These are phyloP conservation scores for Lasiosphaeria hispida DNA, from an alignment of 495 filamentous ascomycete species.

Conservation along the genomic window DNA sequence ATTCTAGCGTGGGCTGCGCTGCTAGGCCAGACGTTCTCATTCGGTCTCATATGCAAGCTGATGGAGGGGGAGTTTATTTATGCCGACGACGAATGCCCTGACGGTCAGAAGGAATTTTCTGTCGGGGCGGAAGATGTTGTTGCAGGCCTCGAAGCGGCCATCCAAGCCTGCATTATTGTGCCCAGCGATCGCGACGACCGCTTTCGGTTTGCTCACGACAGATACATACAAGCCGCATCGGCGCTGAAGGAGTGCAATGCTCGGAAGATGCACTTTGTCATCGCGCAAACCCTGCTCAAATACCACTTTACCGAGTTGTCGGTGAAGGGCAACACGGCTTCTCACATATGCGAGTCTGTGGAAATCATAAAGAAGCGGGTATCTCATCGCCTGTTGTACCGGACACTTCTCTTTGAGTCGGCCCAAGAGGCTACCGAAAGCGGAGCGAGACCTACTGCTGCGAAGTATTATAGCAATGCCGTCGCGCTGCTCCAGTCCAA, in stretches of 20 bases:
- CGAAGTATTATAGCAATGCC: slow-evolving; percentile 73
- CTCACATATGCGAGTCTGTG: slow-evolving; percentile 71
- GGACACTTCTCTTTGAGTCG: slow-evolving; percentile 71
- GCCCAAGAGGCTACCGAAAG: slow-evolving; percentile 74
- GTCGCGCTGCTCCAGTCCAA: slow-evolving; percentile 73
- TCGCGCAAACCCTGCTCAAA: slow-evolving; percentile 74
- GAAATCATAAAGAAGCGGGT: slow-evolving; percentile 68
- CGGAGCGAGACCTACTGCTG: slow-evolving; percentile 73
- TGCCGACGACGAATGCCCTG: slow-evolving; percentile 36
- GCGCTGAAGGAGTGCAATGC: slow-evolving; percentile 65
- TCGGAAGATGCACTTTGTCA: slow-evolving; percentile 81
- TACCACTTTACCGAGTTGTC: slow-evolving; percentile 58
- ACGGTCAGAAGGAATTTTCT: slow-evolving; percentile 17
- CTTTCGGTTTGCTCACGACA: slow-evolving; percentile 76
- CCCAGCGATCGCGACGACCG: slow-evolving; percentile 74
- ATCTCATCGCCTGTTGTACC: slow-evolving; percentile 57
- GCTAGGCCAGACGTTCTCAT: slow-evolving; percentile 75
- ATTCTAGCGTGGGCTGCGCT: slow-evolving; percentile 85
- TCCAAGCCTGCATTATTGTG: slow-evolving; percentile 73
- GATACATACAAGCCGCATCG: slow-evolving; percentile 74
- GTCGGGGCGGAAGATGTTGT: slow-evolving; percentile 44
- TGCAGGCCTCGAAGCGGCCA: slow-evolving; percentile 70
- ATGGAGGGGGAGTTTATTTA: slow-evolving; percentile 66
- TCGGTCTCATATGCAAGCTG: slow-evolving; percentile 72
- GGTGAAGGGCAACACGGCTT: slow-evolving; percentile 63